Percentiles rank a stretch among this genome's conserved stretches.
Conservation (phyloP, 805 yeast species). For the Spathaspora arborariae region DNA sequence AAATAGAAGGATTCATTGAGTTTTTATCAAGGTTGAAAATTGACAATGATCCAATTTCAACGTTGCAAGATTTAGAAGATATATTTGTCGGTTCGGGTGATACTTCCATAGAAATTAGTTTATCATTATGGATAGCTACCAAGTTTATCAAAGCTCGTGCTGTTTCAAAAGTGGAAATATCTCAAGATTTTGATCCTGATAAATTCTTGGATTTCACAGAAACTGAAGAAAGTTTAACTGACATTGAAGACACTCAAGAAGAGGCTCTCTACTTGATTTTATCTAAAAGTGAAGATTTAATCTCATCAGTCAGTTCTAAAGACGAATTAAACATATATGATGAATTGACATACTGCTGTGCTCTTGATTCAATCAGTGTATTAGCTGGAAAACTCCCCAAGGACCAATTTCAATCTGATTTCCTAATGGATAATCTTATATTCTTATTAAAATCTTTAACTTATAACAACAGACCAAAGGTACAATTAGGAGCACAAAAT, state of each 20-base stretch:
- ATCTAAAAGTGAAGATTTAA: conserved; percentile 37
- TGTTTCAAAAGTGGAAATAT: not conserved
- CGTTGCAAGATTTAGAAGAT: conserved; percentile 9
- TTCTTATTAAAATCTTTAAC: conserved; percentile 74
- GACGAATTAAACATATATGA: conserved; percentile 7
- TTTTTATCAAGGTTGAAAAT: conserved; percentile 8
- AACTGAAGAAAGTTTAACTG: conserved; percentile 8
- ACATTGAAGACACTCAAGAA: conserved; percentile 10
- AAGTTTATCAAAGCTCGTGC: not conserved
- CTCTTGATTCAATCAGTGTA: conserved; percentile 43
- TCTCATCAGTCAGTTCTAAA: conserved; percentile 1
- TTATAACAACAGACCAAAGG: conserved; percentile 41
- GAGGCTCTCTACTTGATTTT: conserved; percentile 29
- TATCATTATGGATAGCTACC: conserved; percentile 32
- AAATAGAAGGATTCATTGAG: conserved; percentile 10
- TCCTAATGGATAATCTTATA: conserved; percentile 67
- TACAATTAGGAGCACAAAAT: conserved; percentile 51
- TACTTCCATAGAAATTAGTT: not conserved
- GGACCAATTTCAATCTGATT: conserved; percentile 39
- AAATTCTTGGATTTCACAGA: conserved; percentile 21
- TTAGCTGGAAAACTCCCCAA: conserved; percentile 20
- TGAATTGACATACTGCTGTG: conserved; percentile 32
- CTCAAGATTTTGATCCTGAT: conserved; percentile 15
- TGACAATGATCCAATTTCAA: conserved; percentile 2
- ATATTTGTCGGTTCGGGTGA: conserved; percentile 8